Percentiles rank a stretch among this genome's conserved stretches.
Evolutionary conservation across 2,329 filamentous ascomycete species (phyloP).

Genomic region (Lasiodiplodia hormozganensis): DNA sequence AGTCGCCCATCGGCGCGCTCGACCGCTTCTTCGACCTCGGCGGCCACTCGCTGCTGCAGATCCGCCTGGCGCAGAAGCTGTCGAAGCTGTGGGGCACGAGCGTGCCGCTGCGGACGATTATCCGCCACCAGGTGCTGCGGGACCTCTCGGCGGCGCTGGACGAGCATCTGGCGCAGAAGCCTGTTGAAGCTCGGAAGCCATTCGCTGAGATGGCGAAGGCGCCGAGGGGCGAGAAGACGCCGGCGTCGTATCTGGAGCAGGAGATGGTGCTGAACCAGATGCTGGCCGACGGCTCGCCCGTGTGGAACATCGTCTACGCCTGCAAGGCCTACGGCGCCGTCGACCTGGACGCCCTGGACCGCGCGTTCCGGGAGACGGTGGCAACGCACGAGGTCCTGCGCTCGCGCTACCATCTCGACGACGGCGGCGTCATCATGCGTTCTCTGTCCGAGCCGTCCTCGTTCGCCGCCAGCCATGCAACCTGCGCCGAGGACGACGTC

Average conservation of each 20-base stretch:
- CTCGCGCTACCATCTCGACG: background rate
- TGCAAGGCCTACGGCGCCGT: conserved; percentile 9
- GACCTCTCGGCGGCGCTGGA: conserved; percentile 20
- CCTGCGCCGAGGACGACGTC: background rate
- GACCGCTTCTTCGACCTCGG: conserved; percentile 29
- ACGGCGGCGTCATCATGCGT: background rate
- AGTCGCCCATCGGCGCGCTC: conserved; percentile 3
- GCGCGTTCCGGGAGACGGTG: conserved; percentile 1
- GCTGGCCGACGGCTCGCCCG: background rate
- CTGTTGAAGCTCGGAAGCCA: background rate
- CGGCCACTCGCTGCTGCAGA: conserved; percentile 29
- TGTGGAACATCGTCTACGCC: conserved; percentile 13
- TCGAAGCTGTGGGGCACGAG: conserved; percentile 8
- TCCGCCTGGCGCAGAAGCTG: conserved; percentile 27
- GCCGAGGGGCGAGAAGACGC: background rate
- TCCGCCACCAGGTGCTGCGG: conserved; percentile 21
- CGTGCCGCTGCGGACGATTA: conserved; percentile 27
- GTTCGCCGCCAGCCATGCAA: background rate
- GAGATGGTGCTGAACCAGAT: conserved; percentile 11
- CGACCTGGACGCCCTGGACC: background rate
- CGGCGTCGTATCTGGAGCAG: conserved; percentile 10
- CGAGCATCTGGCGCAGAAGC: background rate
- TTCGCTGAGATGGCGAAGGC: background rate
- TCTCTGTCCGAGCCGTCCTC: background rate
- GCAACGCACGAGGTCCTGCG: conserved; percentile 15